phyloP scores from a whole-genome alignment of 352 stramenopile species.

The Globisporangium mamillatum region DNA sequence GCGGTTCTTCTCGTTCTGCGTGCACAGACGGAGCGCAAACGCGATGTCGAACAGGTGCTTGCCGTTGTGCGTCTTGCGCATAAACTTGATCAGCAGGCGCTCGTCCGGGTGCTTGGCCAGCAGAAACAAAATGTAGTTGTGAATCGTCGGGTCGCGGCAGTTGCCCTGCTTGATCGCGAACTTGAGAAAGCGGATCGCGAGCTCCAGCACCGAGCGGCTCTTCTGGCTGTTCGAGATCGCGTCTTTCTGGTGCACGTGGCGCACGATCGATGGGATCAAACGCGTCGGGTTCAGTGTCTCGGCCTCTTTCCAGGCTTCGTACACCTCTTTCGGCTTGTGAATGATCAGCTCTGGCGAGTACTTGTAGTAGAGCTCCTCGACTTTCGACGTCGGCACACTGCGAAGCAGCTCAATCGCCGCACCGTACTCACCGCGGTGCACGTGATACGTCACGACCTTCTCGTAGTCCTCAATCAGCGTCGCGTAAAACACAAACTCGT shows the following conservation, averaged over 20 bases:
- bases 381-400: conserved; percentile 87
- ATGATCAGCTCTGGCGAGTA: conserved; percentile 92
- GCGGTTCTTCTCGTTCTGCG: conserved; percentile 89
- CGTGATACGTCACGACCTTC: conserved; percentile 91
- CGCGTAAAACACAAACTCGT: conserved; percentile 92
- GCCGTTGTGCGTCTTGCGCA: conserved; percentile 85
- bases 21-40: conserved; percentile 91
- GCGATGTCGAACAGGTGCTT: conserved; percentile 90
- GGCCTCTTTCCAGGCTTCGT: conserved; percentile 89
- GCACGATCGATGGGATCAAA: conserved; percentile 91
- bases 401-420: conserved; percentile 87
- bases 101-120: conserved; percentile 89
- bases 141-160: conserved; percentile 84
- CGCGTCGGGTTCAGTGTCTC: conserved; percentile 89
- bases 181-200: conserved; percentile 92
- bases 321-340: conserved; percentile 88
- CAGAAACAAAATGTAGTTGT: conserved; percentile 92
- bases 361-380: conserved; percentile 94
- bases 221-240: conserved; percentile 41
- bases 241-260: conserved; percentile 83
- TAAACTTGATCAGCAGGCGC: conserved; percentile 87
- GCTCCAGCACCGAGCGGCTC: conserved; percentile 75
- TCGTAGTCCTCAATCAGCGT: conserved; percentile 94
- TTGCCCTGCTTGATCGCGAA: conserved; percentile 91
- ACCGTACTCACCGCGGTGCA: conserved; percentile 87